Evolutionary conservation across 345 rosid genomes (phyloP).

Genomic region (Citrus hindsii): DNA sequence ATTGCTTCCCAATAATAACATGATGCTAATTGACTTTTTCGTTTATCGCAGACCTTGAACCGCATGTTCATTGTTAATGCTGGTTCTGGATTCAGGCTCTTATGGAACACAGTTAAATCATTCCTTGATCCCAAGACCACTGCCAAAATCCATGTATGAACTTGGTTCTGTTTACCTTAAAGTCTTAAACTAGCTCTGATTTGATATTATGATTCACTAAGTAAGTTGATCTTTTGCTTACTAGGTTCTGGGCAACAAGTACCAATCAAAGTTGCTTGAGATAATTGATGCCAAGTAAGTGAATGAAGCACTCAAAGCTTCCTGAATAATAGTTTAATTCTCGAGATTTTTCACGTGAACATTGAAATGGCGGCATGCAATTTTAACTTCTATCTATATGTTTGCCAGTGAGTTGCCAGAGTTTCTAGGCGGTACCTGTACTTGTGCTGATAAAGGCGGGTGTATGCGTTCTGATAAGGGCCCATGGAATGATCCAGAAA

Average conservation of each 20-base stretch:
- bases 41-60: slow-evolving; percentile 58
- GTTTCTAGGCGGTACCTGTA: slow-evolving; percentile 86
- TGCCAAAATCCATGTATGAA: slow-evolving; percentile 73
- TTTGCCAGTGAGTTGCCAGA: slow-evolving; percentile 75
- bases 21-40: slow-evolving; percentile 20
- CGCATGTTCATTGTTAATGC: slow-evolving; percentile 97
- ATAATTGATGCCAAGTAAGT: slow-evolving; percentile 65
- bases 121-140: slow-evolving; percentile 92
- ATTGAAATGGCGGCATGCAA: not conserved
- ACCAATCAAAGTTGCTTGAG: slow-evolving; percentile 91
- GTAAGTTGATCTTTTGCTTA: slow-evolving; percentile 7
- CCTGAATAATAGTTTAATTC: not conserved
- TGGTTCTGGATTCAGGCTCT: slow-evolving; percentile 84
- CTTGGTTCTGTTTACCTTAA: not conserved
- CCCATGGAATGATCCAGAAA: slow-evolving; percentile 85
- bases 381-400: slow-evolving; percentile 9
- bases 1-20: not conserved
- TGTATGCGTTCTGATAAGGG: slow-evolving; percentile 96
- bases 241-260: slow-evolving; percentile 88
- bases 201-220: slow-evolving; percentile 11
- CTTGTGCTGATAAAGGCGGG: slow-evolving; percentile 82
- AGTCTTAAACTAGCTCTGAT: not conserved
- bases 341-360: not conserved
- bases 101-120: slow-evolving; percentile 75
- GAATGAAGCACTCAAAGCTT: not conserved